Evolutionary conservation across 2,329 filamentous ascomycete species (phyloP).

Genomic region (Stagonosporopsis chrysanthemi): DNA sequence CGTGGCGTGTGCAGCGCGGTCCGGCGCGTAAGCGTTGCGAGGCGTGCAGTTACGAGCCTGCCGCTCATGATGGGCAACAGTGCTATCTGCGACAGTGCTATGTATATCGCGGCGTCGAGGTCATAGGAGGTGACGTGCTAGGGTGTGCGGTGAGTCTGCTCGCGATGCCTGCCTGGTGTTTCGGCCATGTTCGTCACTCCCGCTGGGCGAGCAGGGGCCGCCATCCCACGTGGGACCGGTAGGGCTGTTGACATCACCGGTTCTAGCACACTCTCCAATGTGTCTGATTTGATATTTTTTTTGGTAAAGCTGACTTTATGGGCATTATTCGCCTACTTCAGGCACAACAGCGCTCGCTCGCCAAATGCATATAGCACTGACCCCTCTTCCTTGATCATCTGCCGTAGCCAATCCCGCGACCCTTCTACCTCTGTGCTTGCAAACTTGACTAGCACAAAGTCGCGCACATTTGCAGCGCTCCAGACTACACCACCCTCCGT

Average conservation of each 20-base stretch:
- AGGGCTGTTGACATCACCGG: constrained; percentile 12
- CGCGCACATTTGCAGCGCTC: constrained; percentile 50
- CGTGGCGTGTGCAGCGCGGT: constrained; percentile 66
- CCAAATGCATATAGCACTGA: constrained; percentile 77
- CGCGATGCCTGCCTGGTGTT: constrained; percentile 11
- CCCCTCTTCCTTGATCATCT: constrained; percentile 77
- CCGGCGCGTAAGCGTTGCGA: constrained; percentile 71
- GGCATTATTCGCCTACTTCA: constrained; percentile 34
- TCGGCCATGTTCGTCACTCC: constrained; percentile 19
- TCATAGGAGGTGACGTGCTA: constrained; percentile 27
- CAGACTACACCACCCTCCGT: constrained; percentile 47
- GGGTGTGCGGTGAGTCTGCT: constrained; percentile 3
- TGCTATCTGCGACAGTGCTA: constrained; percentile 13
- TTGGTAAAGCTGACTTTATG: not conserved
- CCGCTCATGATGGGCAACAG: constrained; percentile 64
- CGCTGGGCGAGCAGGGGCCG: constrained; percentile 7
- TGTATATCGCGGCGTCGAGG: constrained; percentile 17
- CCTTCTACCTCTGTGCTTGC: constrained; percentile 82
- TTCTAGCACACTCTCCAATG: not conserved
- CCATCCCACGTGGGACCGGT: constrained; percentile 13
- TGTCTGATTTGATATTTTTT: not conserved
- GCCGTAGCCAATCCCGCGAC: constrained; percentile 78
- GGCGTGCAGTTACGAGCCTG: constrained; percentile 77
- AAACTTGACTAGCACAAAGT: constrained; percentile 91
- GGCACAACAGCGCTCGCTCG: constrained; percentile 78